These are phyloP conservation scores for Scutellaria minor DNA, from an alignment of 257 asterid genomes.

Conservation along the genomic window DNA sequence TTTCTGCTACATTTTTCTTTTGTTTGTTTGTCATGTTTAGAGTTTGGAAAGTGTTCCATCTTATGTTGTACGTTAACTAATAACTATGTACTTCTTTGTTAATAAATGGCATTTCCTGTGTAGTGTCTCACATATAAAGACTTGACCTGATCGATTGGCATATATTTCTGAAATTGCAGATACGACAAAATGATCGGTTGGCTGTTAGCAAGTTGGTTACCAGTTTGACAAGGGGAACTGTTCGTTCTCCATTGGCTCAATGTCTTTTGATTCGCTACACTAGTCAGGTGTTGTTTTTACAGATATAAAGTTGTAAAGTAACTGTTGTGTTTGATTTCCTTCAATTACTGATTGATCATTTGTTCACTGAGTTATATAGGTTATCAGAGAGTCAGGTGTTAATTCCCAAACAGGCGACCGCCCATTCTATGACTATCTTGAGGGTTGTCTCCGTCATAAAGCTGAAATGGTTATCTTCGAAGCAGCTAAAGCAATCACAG, in stretches of 20 bases:
- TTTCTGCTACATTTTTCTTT: neutral
- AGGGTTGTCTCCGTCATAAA: conserved; percentile 93
- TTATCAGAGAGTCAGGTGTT: conserved; percentile 80
- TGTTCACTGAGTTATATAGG: conserved; percentile 51
- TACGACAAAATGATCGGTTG: conserved; percentile 91
- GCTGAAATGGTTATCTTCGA: conserved; percentile 96
- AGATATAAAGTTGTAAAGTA: conserved; percentile 30
- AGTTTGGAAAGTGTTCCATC: conserved; percentile 8
- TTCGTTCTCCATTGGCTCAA: conserved; percentile 93
- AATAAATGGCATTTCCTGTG: neutral
- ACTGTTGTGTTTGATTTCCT: conserved; percentile 22
- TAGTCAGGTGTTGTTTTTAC: conserved; percentile 65
- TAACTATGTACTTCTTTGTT: neutral
- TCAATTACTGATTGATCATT: conserved; percentile 31
- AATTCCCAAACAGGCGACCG: conserved; percentile 81
- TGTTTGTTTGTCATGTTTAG: conserved; percentile 27
- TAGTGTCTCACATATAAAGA: conserved; percentile 6
- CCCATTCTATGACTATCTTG: conserved; percentile 92
- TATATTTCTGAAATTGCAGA: conserved; percentile 52
- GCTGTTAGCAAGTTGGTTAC: conserved; percentile 95
- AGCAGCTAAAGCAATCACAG: conserved; percentile 98
- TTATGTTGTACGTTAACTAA: no score
- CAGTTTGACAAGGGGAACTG: conserved; percentile 92
- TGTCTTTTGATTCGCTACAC: conserved; percentile 94
- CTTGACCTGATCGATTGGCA: conserved; percentile 27